Evolutionary conservation across 129 eudicot genomes (phyloP), one percentile per base, ranked within the genome.

Genomic region (Tagetes erecta): DNA sequence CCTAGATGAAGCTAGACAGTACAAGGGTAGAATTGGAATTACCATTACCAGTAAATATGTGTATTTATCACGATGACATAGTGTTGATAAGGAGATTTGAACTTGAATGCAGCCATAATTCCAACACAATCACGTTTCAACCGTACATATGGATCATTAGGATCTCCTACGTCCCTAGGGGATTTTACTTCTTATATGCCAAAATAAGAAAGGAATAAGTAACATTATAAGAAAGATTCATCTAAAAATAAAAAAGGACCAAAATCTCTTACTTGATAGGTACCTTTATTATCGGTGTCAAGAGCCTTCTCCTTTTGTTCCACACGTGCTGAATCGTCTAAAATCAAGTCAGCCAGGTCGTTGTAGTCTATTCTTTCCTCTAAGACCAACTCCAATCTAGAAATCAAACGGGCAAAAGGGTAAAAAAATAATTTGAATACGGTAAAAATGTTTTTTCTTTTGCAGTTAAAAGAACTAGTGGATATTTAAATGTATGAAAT

Each of bases 41-140:
- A 44, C 30, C 52, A 75, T 74, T 84, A 93, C 98, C 98, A 90
- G 75, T 86, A 90, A 38, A 90, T 35, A 74, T 93, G 97, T 59
- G 98, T 90, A 85, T 90, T 94, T 44, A 96, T 89, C 11, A 94
- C 80, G 80, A 94, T 94, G 68, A 94, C 68, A 64, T 82, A 78
- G 80, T 82, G 93, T 55, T 70, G 71, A 70, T 86, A 81, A 81
- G 84, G 87, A 11, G 76, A 77, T 66, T 90, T 91, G 14, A 94
- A 84, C 74, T 86, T 86, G 71, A 94, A 94, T 42, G 96, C 98
- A 57, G 96, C 96, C 91, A 94, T 86, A 42, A 84, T 82, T 53
- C 97, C 98, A 33, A 94, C 98, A 76, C 97, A 88, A 37, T 94
- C 98, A 71, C 98, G 97, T 80, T 88, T 90, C 69, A 94, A 81